Evolutionary conservation across 2,329 filamentous ascomycete species (phyloP).

Genomic region (Blumeria graminis): DNA sequence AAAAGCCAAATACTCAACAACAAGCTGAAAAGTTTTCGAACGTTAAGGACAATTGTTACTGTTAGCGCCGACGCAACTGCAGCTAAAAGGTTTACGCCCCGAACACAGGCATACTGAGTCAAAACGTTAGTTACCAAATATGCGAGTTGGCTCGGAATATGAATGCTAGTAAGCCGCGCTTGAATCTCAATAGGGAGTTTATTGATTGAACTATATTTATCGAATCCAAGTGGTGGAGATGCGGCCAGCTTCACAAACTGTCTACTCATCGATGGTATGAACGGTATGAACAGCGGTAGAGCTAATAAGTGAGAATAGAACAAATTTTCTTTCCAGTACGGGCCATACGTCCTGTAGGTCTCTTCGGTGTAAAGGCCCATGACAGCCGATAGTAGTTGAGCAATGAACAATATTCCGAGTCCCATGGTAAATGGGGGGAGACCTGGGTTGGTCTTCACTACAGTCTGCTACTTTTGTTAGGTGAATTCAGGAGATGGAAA

Average conservation of each 20-base stretch:
- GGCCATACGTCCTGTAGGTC: slow-evolving; percentile 64
- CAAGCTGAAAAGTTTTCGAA: slow-evolving; percentile 79
- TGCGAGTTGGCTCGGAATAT: slow-evolving; percentile 42
- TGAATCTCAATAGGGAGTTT: slow-evolving; percentile 18
- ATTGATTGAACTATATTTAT: slow-evolving; percentile 8
- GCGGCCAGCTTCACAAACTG: slow-evolving; percentile 39
- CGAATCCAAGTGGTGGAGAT: slow-evolving; percentile 35
- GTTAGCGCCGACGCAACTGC: slow-evolving; percentile 76
- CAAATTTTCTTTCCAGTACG: slow-evolving; percentile 83
- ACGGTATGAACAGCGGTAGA: slow-evolving; percentile 51
- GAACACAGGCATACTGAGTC: slow-evolving; percentile 86
- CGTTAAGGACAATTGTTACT: slow-evolving; percentile 88
- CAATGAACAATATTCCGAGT: slow-evolving; percentile 60
- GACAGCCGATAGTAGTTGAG: slow-evolving; percentile 72
- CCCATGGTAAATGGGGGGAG: slow-evolving; percentile 37
- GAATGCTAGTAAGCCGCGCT: slow-evolving; percentile 15
- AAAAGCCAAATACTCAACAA: slow-evolving; percentile 85
- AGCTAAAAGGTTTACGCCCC: slow-evolving; percentile 83
- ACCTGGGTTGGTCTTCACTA: slow-evolving; percentile 11
- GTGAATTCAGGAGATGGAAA: neutral
- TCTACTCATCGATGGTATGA: slow-evolving; percentile 36
- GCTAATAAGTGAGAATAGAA: slow-evolving; percentile 74
- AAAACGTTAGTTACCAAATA: slow-evolving; percentile 55
- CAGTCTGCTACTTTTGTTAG: slow-evolving; percentile 9
- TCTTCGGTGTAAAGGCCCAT: slow-evolving; percentile 92